Base-by-base conservation (phyloP, 78 protist genomes). In the Cavenderia fasciculata region DNA sequence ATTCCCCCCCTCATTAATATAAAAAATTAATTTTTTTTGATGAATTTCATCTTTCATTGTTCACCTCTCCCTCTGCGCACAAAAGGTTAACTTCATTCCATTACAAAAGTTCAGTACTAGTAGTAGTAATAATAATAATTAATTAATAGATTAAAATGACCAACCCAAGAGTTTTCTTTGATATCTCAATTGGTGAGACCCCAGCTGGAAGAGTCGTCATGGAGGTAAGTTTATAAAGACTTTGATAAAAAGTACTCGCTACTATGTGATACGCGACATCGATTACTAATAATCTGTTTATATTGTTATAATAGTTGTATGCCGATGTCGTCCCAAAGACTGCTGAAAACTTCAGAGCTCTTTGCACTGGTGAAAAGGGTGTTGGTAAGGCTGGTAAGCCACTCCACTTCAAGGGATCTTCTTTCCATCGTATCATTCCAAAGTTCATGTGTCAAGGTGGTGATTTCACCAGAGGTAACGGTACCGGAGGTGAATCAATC, bases 401-500 rank as follows among this genome's bases (percentile, higher is more conserved):
- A 21, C 54, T 96, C 2, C 86, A 88, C 73, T 98, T 61, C 95
- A 97, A 97, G 87, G 95, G 96, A 40, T 36, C 68, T 27, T 0
- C 36, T 11, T 97, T 98, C 94, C 99, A 98, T 94, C 56, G 99
- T 6, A 72, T 79, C 72, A 92, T 92, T 75, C 92, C 90, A 51
- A 34, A 46, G 33, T 92, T 92, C 59, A 92, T 92, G 94, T 41
- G 74, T 31, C 94, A 89, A 62, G 94, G 94, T 51, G 99, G 99
- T 1, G 99, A 98, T 85, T 96, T 98, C 73, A 96, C 98, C 49
- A 41, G 43, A 10, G 96, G 95, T 21, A 62, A 97, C 59, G 99
- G 99, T 23, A 96, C 97, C 23, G 99, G 99, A 11, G 99, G 93
- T 7, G 93, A 97, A 91, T 94, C 97, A 59, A 97, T 96, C 91